Conservation (phyloP, 768 basidiomycete species). For the Cubamyces sp. region DNA sequence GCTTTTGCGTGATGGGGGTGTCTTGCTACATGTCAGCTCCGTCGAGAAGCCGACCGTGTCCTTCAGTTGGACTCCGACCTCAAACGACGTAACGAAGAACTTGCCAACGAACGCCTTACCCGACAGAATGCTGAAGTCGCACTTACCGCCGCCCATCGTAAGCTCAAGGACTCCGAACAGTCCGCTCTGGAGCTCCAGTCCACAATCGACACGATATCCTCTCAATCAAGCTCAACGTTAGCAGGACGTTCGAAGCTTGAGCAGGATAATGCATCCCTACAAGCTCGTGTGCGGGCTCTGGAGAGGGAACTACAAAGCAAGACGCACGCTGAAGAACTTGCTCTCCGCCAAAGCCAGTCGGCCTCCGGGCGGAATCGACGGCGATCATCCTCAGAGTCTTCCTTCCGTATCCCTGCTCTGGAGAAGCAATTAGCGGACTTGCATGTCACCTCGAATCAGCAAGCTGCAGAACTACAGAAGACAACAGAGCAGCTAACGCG, state of each 20-base stretch:
- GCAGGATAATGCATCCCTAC: constrained; percentile 60
- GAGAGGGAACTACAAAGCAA: constrained; percentile 37
- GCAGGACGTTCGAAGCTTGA: constrained; percentile 50
- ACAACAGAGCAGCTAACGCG: constrained; percentile 51
- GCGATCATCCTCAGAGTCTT: constrained; percentile 64
- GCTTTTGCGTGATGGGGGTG: constrained; percentile 12
- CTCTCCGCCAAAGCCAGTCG: constrained; percentile 18
- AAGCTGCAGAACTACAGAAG: constrained; percentile 47
- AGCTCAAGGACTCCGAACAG: constrained; percentile 52
- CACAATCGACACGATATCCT: constrained; percentile 57
- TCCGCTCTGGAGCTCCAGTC: constrained; percentile 58
- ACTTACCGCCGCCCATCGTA: constrained; percentile 51
- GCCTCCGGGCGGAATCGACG: constrained; percentile 39
- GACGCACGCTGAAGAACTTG: constrained; percentile 21
- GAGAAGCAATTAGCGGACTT: constrained; percentile 60
- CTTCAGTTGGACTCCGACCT: constrained; percentile 58
- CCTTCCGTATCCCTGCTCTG: constrained; percentile 50
- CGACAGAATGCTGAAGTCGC: constrained; percentile 57
- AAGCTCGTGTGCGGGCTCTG: constrained; percentile 61
- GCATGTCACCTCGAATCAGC: constrained; percentile 47
- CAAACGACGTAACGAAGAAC: constrained; percentile 53
- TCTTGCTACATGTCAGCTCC: constrained; percentile 45
- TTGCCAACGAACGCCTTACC: constrained; percentile 56
- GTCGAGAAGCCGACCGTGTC: constrained; percentile 57
- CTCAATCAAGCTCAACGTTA: constrained; percentile 52